Conservation (phyloP, 345 rosid species). For the Zanthoxylum bungeanum region DNA sequence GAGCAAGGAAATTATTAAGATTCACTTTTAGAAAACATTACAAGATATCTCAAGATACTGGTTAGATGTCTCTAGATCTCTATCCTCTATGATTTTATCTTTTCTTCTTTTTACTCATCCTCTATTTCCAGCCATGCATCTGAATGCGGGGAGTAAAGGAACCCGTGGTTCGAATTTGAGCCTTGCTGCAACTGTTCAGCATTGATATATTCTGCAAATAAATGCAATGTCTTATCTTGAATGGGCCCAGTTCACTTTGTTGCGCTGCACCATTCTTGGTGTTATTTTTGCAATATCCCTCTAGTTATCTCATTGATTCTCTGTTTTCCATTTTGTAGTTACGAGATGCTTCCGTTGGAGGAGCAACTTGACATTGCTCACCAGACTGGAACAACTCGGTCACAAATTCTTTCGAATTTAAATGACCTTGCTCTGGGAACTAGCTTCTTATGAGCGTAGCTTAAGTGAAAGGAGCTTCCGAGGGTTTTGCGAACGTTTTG, state of each 20-base stretch:
- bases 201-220: too few species aligned
- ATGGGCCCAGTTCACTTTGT: not conserved
- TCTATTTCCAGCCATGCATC: not conserved
- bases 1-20: not conserved
- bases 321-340: slow-evolving; percentile 47
- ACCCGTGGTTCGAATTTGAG: not conserved
- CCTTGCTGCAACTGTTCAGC: not conserved
- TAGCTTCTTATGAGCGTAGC: slow-evolving; percentile 67
- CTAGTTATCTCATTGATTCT: not conserved
- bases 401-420: slow-evolving; percentile 71
- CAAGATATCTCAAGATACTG: not conserved
- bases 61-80: not conserved
- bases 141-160: not conserved
- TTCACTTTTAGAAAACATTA: not conserved
- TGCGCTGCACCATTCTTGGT: not conserved
- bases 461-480: not conserved
- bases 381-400: slow-evolving; percentile 84
- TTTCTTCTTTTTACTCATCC: not conserved
- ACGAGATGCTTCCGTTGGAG: slow-evolving; percentile 86
- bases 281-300: not conserved
- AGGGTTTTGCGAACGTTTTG: not conserved
- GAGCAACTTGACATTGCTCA: slow-evolving; percentile 82
- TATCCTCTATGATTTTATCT: not conserved
- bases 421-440: slow-evolving; percentile 82
- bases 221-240: not conserved